phyloP scores from a whole-genome alignment of 176 grass and related monocot species.

The barley (Hordeum vulgare) region DNA sequence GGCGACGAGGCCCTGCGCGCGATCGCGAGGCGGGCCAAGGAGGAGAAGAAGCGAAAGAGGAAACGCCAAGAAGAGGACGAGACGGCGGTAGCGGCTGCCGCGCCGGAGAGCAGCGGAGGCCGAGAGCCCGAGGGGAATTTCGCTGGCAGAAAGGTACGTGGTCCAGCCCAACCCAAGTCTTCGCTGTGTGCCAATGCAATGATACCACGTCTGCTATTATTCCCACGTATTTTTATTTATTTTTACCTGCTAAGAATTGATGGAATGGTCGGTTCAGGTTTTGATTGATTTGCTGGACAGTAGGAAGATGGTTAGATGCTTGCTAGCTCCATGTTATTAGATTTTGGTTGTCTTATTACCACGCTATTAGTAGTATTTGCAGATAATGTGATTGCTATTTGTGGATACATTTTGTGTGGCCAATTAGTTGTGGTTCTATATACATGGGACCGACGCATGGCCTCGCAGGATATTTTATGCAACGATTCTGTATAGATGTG shows the following conservation, averaged over 20 bases:
- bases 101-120: background rate
- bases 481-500: background rate
- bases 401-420: background rate
- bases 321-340: background rate
- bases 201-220: constrained; percentile 1
- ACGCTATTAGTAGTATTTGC: background rate
- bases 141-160: constrained; percentile 33
- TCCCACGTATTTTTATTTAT: background rate
- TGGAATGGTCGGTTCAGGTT: background rate
- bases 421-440: constrained; percentile 15
- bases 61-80: background rate
- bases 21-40: constrained; percentile 16
- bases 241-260: background rate
- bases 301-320: background rate
- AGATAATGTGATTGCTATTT: constrained; percentile 1
- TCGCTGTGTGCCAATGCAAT: background rate
- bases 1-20: constrained; percentile 19
- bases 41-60: constrained; percentile 12
- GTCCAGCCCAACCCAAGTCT: constrained; percentile 31
- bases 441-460: background rate
- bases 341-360: background rate
- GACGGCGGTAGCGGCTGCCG: background rate
- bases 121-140: constrained; percentile 20
- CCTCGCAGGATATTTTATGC: constrained; percentile 44
- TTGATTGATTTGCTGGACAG: background rate